These are phyloP conservation scores for Penicillium palitans DNA, from an alignment of 2,329 filamentous ascomycete genomes.

Conservation along the genomic window DNA sequence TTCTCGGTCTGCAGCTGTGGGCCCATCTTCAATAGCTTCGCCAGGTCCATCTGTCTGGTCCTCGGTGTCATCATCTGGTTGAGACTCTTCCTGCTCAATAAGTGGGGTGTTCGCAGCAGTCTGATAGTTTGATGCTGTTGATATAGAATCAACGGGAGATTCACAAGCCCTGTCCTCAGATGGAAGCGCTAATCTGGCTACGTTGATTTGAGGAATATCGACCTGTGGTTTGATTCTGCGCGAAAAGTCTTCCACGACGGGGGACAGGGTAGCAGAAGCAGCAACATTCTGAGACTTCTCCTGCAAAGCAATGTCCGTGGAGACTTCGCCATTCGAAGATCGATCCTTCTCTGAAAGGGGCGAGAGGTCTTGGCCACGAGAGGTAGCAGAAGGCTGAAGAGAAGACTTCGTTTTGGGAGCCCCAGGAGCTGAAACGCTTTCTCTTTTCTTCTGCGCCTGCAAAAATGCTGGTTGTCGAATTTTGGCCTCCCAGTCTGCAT, in stretches of 20 bases:
- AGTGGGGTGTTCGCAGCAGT: constrained; percentile 48
- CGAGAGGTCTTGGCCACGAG: constrained; percentile 31
- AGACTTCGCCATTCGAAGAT: constrained; percentile 21
- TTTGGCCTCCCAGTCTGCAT: constrained; percentile 23
- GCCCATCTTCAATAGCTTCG: constrained; percentile 23
- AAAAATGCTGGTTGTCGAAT: constrained; percentile 20
- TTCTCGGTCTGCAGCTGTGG: constrained; percentile 67
- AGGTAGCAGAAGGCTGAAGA: constrained; percentile 30
- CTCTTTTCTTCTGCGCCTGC: constrained; percentile 25
- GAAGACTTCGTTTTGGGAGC: constrained; percentile 28
- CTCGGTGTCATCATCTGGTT: constrained; percentile 20
- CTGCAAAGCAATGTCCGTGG: constrained; percentile 20
- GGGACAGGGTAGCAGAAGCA: constrained; percentile 25
- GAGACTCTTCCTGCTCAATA: constrained; percentile 33
- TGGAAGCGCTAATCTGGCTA: constrained; percentile 28
- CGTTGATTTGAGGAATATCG: constrained; percentile 27
- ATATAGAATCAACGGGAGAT: constrained; percentile 38
- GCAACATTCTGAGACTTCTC: constrained; percentile 18
- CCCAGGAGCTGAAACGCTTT: constrained; percentile 29
- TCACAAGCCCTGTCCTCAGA: constrained; percentile 26
- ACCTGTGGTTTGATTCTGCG: constrained; percentile 19
- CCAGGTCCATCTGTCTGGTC: constrained; percentile 19
- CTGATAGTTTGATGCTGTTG: constrained; percentile 46
- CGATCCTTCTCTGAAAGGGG: constrained; percentile 39
- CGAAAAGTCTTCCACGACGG: constrained; percentile 32